phyloP scores from a whole-genome alignment of 192 early-diverging fungal genomes.

The Paraglomus occultum region DNA sequence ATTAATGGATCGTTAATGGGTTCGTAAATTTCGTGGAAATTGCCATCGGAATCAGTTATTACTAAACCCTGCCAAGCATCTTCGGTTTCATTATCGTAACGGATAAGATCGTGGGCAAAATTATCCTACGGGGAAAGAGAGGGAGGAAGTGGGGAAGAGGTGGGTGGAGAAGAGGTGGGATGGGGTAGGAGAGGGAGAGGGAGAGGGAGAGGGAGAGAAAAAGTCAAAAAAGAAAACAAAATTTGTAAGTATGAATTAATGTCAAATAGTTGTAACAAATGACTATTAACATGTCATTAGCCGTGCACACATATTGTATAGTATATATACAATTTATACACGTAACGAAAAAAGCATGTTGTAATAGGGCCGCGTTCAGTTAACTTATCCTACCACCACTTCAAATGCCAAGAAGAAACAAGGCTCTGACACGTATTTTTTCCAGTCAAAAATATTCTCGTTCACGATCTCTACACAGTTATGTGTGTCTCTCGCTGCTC shows the following conservation, averaged over 20 bases:
- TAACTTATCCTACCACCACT: conserved; percentile 67
- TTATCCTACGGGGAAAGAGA: conserved; percentile 68
- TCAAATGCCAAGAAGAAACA: conserved; percentile 98
- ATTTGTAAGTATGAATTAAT: no score
- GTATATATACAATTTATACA: no score
- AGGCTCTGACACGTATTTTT: conserved; percentile 57
- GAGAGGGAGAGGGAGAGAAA: background rate
- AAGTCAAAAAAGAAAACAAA: background rate
- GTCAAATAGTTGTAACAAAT: background rate
- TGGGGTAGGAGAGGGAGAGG: no score
- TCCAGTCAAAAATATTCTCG: conserved; percentile 92
- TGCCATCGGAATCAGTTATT: conserved; percentile 74
- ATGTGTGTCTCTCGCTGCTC: conserved; percentile 37
- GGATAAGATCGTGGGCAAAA: conserved; percentile 92
- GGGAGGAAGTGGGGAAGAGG: background rate
- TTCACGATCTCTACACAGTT: conserved; percentile 78
- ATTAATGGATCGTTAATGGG: conserved; percentile 77
- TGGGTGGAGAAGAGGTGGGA: no score
- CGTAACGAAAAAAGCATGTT: no score
- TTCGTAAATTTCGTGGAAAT: conserved; percentile 86
- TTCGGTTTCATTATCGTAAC: conserved; percentile 73
- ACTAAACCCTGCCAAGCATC: conserved; percentile 83
- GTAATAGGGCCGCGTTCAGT: background rate
- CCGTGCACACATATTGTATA: background rate
- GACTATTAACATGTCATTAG: background rate